Percentiles rank a stretch among this genome's conserved stretches.
phyloP scores from a whole-genome alignment of 2,329 filamentous ascomycete species.

The Cordyceps sp. region DNA sequence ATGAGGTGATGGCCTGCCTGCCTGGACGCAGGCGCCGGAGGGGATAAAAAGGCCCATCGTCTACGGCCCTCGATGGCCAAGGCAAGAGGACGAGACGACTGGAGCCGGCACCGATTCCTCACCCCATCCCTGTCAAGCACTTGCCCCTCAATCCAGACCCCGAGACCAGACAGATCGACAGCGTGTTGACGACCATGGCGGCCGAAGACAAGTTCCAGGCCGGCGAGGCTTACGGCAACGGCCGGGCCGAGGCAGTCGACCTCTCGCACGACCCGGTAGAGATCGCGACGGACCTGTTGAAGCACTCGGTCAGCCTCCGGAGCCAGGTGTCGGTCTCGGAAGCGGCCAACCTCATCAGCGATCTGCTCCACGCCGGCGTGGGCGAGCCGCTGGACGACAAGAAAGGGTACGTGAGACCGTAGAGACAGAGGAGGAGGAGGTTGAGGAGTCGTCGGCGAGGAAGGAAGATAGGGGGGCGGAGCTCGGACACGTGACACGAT shows the following conservation, averaged over 20 bases:
- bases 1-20: too few relatives aligned
- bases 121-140: too few relatives aligned
- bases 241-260: too few relatives aligned
- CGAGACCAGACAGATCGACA: too few relatives aligned
- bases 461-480: too few relatives aligned
- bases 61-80: too few relatives aligned
- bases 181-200: conserved; percentile 14
- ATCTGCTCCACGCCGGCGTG: conserved; percentile 11
- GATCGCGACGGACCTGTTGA: conserved; percentile 16
- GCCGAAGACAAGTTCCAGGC: conserved; percentile 19
- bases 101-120: too few relatives aligned
- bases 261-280: conserved; percentile 16
- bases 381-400: conserved; percentile 43
- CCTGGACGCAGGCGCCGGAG: too few relatives aligned
- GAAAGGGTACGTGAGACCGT: conserved; percentile 14
- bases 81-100: too few relatives aligned
- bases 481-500: not conserved
- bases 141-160: too few relatives aligned
- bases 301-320: conserved; percentile 11
- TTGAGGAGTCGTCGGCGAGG: too few relatives aligned
- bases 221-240: conserved; percentile 20
- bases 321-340: conserved; percentile 5
- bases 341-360: conserved; percentile 13
- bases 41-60: too few relatives aligned
- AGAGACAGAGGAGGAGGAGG: conserved; percentile 4